These are phyloP conservation scores for Dissophora ornata DNA, from an alignment of 192 early-diverging fungal species.

Conservation along the genomic window DNA sequence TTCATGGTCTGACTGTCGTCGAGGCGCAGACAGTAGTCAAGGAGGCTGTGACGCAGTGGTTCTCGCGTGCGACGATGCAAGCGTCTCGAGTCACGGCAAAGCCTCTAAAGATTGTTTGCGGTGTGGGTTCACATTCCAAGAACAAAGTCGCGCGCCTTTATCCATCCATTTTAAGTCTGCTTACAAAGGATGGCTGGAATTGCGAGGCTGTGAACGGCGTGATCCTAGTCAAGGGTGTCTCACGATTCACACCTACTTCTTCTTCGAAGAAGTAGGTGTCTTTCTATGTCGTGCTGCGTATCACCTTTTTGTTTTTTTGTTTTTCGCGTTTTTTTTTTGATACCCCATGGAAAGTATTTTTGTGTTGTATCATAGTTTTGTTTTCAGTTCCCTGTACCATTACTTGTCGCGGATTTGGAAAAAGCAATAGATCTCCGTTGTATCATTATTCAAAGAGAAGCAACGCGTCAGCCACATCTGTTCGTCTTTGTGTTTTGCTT, in stretches of 20 bases:
- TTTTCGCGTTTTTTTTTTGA: not conserved
- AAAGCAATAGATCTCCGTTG: too few relatives aligned
- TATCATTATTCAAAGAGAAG: too few relatives aligned
- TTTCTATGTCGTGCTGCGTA: not conserved
- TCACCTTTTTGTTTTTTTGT: not conserved
- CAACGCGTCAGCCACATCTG: too few relatives aligned
- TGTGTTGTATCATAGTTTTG: not conserved
- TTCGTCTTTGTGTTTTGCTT: not conserved
- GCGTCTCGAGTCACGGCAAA: slow-evolving; percentile 23
- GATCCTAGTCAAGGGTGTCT: slow-evolving; percentile 62
- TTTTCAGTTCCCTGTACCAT: not conserved
- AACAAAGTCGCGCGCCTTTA: slow-evolving; percentile 66
- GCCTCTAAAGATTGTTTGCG: slow-evolving; percentile 75
- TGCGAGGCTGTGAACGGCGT: slow-evolving; percentile 65
- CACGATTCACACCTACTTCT: slow-evolving; percentile 10
- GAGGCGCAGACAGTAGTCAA: slow-evolving; percentile 70
- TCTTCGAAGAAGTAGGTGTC: slow-evolving; percentile 1
- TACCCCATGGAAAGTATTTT: not conserved
- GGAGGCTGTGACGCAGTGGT: slow-evolving; percentile 72
- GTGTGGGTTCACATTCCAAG: slow-evolving; percentile 73
- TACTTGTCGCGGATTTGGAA: too few relatives aligned
- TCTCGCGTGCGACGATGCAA: slow-evolving; percentile 57
- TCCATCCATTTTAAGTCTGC: slow-evolving; percentile 57
- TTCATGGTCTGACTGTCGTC: slow-evolving; percentile 72
- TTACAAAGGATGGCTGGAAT: slow-evolving; percentile 68